Evolutionary conservation across 2,329 filamentous ascomycete species (phyloP), one percentile per base, ranked within the genome.

Genomic region (Colletotrichum karsti): DNA sequence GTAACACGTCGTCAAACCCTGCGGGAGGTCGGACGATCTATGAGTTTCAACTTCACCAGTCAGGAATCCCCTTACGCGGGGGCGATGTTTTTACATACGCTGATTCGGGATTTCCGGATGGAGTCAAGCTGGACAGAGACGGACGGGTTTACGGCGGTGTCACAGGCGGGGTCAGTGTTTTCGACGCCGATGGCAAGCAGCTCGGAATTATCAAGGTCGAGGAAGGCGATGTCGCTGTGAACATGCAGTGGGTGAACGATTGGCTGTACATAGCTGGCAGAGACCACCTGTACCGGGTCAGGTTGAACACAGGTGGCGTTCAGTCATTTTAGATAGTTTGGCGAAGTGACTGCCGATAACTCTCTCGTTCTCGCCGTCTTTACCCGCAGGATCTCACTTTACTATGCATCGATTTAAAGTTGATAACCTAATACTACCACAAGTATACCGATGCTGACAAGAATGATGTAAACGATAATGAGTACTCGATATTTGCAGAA

Each of bases 71-170:
- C 1, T 15, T 63, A 2, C 30, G 39, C 7, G 66, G 62, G 5
- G 69, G 66, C 1, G 48, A 50, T 15, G 70, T 70, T 7, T 72
- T 72, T 20, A 15, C 69, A 3, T 69, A 70, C 44, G 41, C 58
- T 1, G 71, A 71, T n/a, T 63, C 69, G 9, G 69, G 70, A 2
- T 71, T 71, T 20, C 71, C 71, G 1, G 71, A 72, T 22, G 69
- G 69, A 7, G 58, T 72, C 6, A 71, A 72, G 20, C 20, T 67
- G 3, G 70, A 72, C 30, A 13, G 26, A 1, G 59, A 59, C 22
- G 69, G 70, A 1, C 54, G 69, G n/a, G 39, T 72, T 1, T 72
- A 71, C 8, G 63, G 59, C 2, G 66, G 63, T 5, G 63, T 70
- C 0, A 70, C 54, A 3, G 60, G 63, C 5, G 70, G 63, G 1